Conservation (phyloP, 305 asterid genomes). For the Rubia tinctorum region DNA sequence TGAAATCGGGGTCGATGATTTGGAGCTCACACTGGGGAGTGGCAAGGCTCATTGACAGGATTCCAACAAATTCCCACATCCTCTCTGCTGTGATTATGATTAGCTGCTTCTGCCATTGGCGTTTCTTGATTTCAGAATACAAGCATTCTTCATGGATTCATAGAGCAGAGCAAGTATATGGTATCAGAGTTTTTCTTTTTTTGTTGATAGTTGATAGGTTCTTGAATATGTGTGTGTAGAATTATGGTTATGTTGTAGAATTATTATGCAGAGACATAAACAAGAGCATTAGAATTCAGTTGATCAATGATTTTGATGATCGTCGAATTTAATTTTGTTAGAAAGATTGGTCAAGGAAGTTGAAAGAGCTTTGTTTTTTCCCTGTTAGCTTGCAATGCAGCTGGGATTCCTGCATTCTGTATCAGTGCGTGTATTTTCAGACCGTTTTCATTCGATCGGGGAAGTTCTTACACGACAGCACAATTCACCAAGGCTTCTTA, state of each 20-base stretch:
- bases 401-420: background rate
- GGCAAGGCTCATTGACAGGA: slow-evolving; percentile 40
- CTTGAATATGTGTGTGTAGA: background rate
- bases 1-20: slow-evolving; percentile 73
- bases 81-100: background rate
- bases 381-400: background rate
- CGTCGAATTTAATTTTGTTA: background rate
- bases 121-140: background rate
- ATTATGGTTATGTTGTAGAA: slow-evolving; percentile 15
- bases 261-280: slow-evolving; percentile 15
- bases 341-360: background rate
- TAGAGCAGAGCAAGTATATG: background rate
- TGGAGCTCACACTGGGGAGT: slow-evolving; percentile 82
- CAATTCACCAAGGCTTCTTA: no score
- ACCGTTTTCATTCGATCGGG: background rate
- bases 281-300: slow-evolving; percentile 12
- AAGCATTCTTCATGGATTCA: slow-evolving; percentile 1
- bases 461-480: background rate
- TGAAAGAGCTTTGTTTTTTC: background rate
- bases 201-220: slow-evolving; percentile 7
- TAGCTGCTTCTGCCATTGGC: slow-evolving; percentile 5
- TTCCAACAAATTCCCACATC: slow-evolving; percentile 2
- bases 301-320: background rate
- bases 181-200: background rate
- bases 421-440: background rate